Evolutionary conservation across 1,284 basidiomycete genomes (phyloP).

Genomic region (Rhodofomes roseus): DNA sequence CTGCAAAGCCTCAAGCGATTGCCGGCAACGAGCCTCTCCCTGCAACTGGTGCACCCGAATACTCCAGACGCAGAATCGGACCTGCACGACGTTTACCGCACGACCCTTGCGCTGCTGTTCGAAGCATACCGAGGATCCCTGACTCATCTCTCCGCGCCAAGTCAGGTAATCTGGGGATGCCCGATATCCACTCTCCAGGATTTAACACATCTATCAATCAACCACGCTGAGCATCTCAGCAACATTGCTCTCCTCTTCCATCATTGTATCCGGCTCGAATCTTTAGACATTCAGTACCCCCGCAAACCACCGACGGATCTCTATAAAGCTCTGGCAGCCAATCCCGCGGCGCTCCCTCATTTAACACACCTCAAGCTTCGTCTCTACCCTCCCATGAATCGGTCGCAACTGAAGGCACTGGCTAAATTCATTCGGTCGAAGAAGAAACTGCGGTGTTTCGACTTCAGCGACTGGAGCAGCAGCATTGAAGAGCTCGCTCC

Average conservation of each 20-base stretch:
- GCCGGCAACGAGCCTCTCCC: not conserved
- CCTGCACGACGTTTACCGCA: not conserved
- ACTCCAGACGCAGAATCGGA: not conserved
- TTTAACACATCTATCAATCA: not conserved
- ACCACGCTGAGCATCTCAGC: not conserved
- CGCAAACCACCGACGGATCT: no score
- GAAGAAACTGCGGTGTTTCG: not conserved
- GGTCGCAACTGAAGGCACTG: not conserved
- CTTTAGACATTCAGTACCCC: not conserved
- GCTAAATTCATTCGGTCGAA: not conserved
- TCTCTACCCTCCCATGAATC: not conserved
- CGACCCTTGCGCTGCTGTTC: not conserved
- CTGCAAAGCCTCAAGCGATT: not conserved
- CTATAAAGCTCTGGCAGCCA: not conserved
- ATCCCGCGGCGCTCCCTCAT: not conserved
- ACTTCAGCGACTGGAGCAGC: not conserved
- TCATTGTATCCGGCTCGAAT: not conserved
- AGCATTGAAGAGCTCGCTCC: not conserved
- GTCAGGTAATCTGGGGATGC: not conserved
- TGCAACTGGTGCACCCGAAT: not conserved
- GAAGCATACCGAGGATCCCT: not conserved
- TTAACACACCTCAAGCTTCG: not conserved
- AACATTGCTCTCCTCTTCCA: not conserved
- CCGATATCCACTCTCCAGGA: not conserved
- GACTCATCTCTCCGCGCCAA: not conserved